Evolutionary conservation across 176 grass and related monocot genomes (phyloP).

Genomic region (Coix lacrymajobi): DNA sequence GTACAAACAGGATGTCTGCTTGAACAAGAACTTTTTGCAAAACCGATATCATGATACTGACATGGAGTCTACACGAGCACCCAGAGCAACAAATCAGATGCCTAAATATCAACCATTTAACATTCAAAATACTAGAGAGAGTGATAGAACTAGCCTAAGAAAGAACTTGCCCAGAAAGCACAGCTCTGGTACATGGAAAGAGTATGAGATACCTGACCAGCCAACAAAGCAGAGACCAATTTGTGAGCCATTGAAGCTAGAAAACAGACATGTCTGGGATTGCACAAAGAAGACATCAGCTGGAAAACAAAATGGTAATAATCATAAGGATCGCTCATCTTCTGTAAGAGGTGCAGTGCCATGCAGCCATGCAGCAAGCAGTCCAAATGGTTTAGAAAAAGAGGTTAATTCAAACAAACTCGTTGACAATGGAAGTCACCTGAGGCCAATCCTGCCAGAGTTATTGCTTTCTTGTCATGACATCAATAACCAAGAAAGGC

Average conservation of each 20-base stretch:
- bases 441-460: background rate
- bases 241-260: slow-evolving; percentile 6
- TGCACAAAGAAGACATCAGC: slow-evolving; percentile 20
- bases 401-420: background rate
- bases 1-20: slow-evolving; percentile 2
- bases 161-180: slow-evolving; percentile 7
- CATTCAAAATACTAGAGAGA: background rate
- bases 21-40: slow-evolving; percentile 18
- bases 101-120: slow-evolving; percentile 12
- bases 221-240: background rate
- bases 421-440: background rate
- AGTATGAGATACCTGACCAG: background rate
- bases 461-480: background rate
- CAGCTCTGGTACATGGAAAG: background rate
- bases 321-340: slow-evolving; percentile 5
- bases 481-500: background rate
- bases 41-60: background rate
- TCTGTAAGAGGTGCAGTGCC: background rate
- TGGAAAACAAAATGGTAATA: slow-evolving; percentile 13
- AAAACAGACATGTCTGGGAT: slow-evolving; percentile 6
- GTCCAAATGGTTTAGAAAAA: background rate
- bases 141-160: background rate
- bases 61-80: slow-evolving; percentile 12
- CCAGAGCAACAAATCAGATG: background rate
- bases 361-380: background rate